Evolutionary conservation across 163 green algal genomes (phyloP), one percentile per base, ranked within the genome.

Genomic region (Scenedesmus sp.): DNA sequence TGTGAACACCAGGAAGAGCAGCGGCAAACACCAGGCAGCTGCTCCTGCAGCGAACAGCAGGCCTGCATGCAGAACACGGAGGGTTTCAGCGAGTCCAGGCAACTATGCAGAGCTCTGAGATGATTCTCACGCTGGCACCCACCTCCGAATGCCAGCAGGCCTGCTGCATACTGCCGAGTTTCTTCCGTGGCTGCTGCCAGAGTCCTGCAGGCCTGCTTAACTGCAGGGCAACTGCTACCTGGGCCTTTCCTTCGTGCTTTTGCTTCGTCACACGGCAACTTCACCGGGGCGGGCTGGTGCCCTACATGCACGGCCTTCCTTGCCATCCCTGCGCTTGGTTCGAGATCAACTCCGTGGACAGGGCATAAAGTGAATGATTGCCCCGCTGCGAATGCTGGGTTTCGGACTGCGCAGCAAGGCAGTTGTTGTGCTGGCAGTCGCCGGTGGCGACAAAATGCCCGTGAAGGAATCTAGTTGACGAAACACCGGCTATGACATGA

Each of bases 1-100:
- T 22, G 59, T 82, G 33, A 94, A 94, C 0, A 59, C 37, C 9
- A 94, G 68, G 72, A 92, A 94, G 0, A 86, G 26, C 4, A 86
- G 26, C 0, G 92, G 87, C 33, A 89, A 79, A 20, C 72, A n/a
- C 35, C 61, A 76, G 22, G 90, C 79, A 40, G 85, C 90, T 65
- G 84, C 84, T 56, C 88, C 88, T 59, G 81, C 80, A 35, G 84
- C 88, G 56, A 92, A 92, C 59, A 92, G 43, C 42, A 92, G 72
- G n/a, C 85, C 85, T 83, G 65, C 18, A 61, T 37, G 15, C 22
- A 3, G 26, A n/a, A 40, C 12, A 37, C 22, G 26, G 18, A 4
- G 12, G 15, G 81, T 86, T 35, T 20, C 10, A 86, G 83, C 20
- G 20, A 3, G 3, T 88, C 83, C 35, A 82, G 2, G 2, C 73